Conservation (phyloP, 768 basidiomycete species). For the Lactifluus hygrophoroides region DNA sequence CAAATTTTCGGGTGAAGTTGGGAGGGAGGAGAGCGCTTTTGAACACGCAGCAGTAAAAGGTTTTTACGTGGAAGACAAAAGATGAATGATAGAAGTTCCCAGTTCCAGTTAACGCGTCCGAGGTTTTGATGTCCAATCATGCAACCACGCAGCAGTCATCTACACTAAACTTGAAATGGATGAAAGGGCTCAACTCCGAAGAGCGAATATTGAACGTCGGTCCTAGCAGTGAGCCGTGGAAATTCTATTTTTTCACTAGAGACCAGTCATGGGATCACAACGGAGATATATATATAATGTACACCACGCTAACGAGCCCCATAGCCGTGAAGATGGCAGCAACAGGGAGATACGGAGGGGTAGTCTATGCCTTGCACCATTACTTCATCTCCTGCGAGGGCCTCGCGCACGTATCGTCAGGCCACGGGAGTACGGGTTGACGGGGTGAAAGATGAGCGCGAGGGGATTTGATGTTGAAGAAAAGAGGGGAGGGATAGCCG, state of each 20-base stretch:
- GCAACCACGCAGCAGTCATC: no score
- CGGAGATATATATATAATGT: slow-evolving; percentile 4
- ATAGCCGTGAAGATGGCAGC: slow-evolving; percentile 14
- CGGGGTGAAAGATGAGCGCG: slow-evolving; percentile 10
- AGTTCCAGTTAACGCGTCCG: no score
- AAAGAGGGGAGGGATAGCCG: neutral
- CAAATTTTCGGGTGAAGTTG: neutral
- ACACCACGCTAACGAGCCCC: slow-evolving; percentile 23
- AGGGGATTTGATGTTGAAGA: slow-evolving; percentile 11
- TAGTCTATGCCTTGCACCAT: slow-evolving; percentile 23
- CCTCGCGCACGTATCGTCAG: slow-evolving; percentile 15
- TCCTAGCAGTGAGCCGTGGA: neutral
- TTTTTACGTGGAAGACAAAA: no score
- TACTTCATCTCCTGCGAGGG: slow-evolving; percentile 22
- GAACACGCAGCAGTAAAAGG: no score
- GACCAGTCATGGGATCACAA: neutral
- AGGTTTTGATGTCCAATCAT: no score
- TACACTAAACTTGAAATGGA: neutral
- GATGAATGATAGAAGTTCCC: no score
- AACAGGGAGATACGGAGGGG: slow-evolving; percentile 22
- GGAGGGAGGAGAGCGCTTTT: no score
- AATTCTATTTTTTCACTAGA: neutral
- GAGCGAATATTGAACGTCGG: neutral
- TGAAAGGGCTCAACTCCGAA: neutral
- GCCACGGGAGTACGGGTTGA: slow-evolving; percentile 8